Evolutionary conservation across 1,139 yeast species (phyloP), one percentile per base, ranked within the genome.

Genomic region (Sugiyamaella paludigena): DNA sequence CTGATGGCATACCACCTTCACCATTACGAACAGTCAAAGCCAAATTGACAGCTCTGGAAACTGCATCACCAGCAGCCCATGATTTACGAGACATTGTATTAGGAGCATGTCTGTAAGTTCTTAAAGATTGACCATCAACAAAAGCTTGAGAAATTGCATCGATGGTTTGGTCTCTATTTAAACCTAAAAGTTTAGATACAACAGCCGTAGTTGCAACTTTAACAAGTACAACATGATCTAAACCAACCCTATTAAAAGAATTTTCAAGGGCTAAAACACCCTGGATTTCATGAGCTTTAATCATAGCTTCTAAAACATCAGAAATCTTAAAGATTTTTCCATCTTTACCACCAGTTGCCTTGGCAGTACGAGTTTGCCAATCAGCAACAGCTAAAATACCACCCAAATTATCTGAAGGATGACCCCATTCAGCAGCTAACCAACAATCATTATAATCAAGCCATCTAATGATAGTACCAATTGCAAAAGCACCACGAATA

Each of bases 351-450:
- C 64, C 64, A 35, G 72, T 68, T 28, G 75, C 72, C 61, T 73
- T 75, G 50, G 72, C 67, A 30, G 71, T 62, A 54, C 83, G 71
- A 43, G 80, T 75, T 54, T 76, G 69, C 70, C 78, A 74, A 61
- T 79, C 83, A 19, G 83, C 78, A 32, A 79, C 80, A 1, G 83
- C 80, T 26, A 79, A 64, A 50, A 79, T 78, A 43, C 81, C 81
- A 43, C 83, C 83, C 51, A 79, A 57, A 62, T 79, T 79, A 61
- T 79, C 84, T 16, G 81, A 76, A 27, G 83, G 83, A 62, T 79
- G 83, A 6, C 84, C 84, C 83, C 84, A 79, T 61, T 79, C 84
- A 29, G 82, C 82, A 46, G 84, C 84, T 38, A 79, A 65, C 83
- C 83, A 79, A 63, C 83, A 78, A 62, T 79, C 83, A 55, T 79